These are phyloP conservation scores for Sideroxylon spinosum DNA, from an alignment of 179 eudicot genomes.

Conservation along the genomic window DNA sequence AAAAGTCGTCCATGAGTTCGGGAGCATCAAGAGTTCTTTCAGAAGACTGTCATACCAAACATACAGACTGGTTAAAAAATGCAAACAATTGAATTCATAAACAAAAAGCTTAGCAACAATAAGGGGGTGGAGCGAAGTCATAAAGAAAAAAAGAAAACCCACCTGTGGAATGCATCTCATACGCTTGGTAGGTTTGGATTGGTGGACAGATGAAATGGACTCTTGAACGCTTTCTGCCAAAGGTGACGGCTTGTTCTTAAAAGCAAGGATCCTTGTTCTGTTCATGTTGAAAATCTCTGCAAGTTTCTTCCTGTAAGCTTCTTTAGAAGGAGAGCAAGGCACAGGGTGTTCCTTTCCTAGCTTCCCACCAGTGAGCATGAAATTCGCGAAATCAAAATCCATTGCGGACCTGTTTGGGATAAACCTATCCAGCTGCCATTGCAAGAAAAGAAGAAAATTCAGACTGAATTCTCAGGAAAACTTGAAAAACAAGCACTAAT, in stretches of 20 bases:
- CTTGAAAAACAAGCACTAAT: neutral
- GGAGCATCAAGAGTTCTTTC: slow-evolving; percentile 91
- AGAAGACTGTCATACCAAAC: slow-evolving; percentile 48
- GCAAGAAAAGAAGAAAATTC: neutral
- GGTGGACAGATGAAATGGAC: slow-evolving; percentile 34
- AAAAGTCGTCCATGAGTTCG: slow-evolving; percentile 72
- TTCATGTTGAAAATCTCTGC: slow-evolving; percentile 77
- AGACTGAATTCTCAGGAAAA: slow-evolving; percentile 16
- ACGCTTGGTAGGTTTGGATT: slow-evolving; percentile 51
- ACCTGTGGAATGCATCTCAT: slow-evolving; percentile 76
- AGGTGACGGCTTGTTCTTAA: slow-evolving; percentile 75
- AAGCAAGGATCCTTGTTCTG: slow-evolving; percentile 77
- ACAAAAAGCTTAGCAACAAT: neutral
- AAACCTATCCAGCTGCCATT: slow-evolving; percentile 69
- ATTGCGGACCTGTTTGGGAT: slow-evolving; percentile 87
- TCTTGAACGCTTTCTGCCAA: slow-evolving; percentile 44
- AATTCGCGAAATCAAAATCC: slow-evolving; percentile 79
- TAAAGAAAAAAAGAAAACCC: slow-evolving; percentile 4
- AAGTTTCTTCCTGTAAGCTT: slow-evolving; percentile 69
- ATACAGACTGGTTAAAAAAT: neutral
- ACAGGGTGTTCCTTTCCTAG: slow-evolving; percentile 71
- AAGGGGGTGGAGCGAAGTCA: neutral
- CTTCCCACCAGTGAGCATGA: slow-evolving; percentile 70
- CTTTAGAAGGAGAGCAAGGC: slow-evolving; percentile 62
- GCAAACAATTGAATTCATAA: neutral